Evolutionary conservation across 2,329 filamentous ascomycete genomes (phyloP), one percentile per base, ranked within the genome.

Genomic region (Metarhizium guizhouense): DNA sequence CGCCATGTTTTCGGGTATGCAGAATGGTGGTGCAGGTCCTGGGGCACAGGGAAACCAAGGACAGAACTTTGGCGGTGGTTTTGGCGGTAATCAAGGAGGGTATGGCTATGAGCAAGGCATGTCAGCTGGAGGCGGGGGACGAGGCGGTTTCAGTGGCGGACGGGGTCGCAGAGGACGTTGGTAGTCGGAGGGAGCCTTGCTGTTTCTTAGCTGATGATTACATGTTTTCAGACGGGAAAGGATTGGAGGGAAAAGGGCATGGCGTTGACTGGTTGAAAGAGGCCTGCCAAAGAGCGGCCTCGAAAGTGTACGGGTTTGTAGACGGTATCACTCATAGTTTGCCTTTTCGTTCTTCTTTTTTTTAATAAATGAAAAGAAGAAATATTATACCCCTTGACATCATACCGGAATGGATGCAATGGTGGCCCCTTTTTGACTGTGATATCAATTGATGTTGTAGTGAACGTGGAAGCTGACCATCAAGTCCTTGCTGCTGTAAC

Each of bases 1-100:
- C 14, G 74, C 77, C 64, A 84, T 86, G 80, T 85, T 83, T 62
- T 73, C 76, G 0, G 76, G 77, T 36, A 82, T 82, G 77, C 79
- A 82, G 62, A 74, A 73, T 52, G 66, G 67, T 10, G 76, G 72
- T 16, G 74, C 68, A 6, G 70, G 64, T n/a, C 69, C 70, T 3
- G 76, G 67, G 14, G 72, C 71, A 0, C 77, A 79, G 52, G 79
- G 74, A 7, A 74, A 72, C 7, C 79, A 82, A 59, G 76, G 70
- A 16, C 77, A 79, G 55, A 76, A 74, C 57, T 82, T 80, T 62
- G 76, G 75, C 1, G 75, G 74, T 16, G 72, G 76, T 14, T 83
- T 81, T 60, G 78, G 78, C 29, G 77, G 75, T 25, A 76, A 75
- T 54, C 78, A 81, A 61, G 78, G 74, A 40, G 76, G 74, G 25